Evolutionary conservation across 768 basidiomycete genomes (phyloP).

Genomic region (Mycena galopus): DNA sequence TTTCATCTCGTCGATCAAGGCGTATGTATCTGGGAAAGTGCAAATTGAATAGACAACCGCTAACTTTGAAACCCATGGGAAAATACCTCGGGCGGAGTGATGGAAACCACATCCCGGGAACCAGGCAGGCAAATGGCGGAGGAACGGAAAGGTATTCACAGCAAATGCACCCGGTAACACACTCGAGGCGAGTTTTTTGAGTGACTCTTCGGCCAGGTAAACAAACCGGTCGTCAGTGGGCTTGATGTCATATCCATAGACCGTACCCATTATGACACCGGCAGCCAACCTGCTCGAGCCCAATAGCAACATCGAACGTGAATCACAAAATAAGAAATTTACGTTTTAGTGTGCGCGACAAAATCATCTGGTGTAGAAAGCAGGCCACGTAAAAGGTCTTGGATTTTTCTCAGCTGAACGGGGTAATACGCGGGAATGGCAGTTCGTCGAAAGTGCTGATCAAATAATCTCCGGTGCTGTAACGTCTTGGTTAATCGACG

Average conservation of each 20-base stretch:
- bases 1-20: slow-evolving; percentile 12
- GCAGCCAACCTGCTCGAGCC: background rate
- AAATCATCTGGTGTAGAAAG: slow-evolving; percentile 35
- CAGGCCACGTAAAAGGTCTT: slow-evolving; percentile 35
- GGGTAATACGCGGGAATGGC: slow-evolving; percentile 37
- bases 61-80: too few species aligned
- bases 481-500: too few species aligned
- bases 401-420: slow-evolving; percentile 39
- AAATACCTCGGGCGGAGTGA: too few species aligned
- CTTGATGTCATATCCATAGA: slow-evolving; percentile 7
- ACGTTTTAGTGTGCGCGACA: slow-evolving; percentile 15
- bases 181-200: too few species aligned
- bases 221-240: background rate
- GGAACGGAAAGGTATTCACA: slow-evolving; percentile 40
- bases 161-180: slow-evolving; percentile 2
- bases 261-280: background rate
- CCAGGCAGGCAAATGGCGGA: too few species aligned
- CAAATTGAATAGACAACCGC: too few species aligned
- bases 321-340: background rate
- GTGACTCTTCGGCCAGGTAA: too few species aligned
- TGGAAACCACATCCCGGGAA: too few species aligned
- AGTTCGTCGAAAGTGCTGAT: slow-evolving; percentile 39
- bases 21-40: background rate
- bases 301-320: background rate
- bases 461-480: too few species aligned